These are phyloP conservation scores for Ceratobasidium sp. DNA, from an alignment of 1,284 basidiomycete genomes.

Conservation along the genomic window DNA sequence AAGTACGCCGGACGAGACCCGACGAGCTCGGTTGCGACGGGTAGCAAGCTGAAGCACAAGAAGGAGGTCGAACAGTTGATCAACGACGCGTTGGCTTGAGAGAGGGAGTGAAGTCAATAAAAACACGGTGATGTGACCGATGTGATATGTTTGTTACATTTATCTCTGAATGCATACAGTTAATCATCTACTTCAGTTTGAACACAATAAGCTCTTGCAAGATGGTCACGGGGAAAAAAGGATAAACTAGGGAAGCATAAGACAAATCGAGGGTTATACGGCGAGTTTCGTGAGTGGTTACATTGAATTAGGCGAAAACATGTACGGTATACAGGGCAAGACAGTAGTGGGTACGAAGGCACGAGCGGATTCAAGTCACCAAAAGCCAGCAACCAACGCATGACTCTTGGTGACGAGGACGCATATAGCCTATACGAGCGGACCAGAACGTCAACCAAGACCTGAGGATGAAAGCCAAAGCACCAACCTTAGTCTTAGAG, in stretches of 20 bases:
- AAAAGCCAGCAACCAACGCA: background rate
- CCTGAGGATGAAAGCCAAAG: too few relatives aligned
- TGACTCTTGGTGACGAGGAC: background rate
- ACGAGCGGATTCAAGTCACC: background rate
- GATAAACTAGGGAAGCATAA: background rate
- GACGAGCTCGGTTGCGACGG: constrained; percentile 92
- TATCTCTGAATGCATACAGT: constrained; percentile 29
- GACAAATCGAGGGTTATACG: too few relatives aligned
- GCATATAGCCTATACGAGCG: background rate
- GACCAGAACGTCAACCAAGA: too few relatives aligned
- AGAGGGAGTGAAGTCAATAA: background rate
- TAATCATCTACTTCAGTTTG: background rate
- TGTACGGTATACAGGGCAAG: background rate
- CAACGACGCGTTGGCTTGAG: constrained; percentile 58
- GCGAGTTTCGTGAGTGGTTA: background rate
- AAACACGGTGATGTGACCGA: background rate
- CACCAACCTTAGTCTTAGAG: too few relatives aligned
- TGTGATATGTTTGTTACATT: constrained; percentile 24
- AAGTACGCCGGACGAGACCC: constrained; percentile 89
- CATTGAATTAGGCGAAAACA: background rate
- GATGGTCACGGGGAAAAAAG: background rate
- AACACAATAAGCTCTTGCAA: background rate
- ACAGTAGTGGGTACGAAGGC: too few relatives aligned
- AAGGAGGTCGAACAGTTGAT: constrained; percentile 86
- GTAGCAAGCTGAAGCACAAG: constrained; percentile 91